Conservation (phyloP, 495 filamentous ascomycete species). For the Amorphotheca resinae region DNA sequence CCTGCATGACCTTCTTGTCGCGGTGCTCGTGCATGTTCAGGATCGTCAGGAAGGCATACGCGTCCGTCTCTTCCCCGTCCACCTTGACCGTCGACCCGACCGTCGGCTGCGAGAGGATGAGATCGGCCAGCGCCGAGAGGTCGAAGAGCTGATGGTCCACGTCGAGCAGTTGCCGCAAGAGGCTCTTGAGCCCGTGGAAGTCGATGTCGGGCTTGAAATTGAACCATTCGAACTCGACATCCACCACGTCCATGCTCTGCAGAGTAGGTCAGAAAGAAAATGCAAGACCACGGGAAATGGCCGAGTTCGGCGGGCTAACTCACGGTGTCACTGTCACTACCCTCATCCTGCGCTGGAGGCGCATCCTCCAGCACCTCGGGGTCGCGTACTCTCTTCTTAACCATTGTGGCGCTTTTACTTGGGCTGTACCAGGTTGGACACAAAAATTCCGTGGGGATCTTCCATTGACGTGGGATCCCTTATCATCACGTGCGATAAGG, state of each 20-base stretch:
- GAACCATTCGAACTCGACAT: conserved; percentile 98
- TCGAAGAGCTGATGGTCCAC: conserved; percentile 73
- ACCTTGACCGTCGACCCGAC: conserved; percentile 93
- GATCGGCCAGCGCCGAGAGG: conserved; percentile 70
- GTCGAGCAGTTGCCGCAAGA: conserved; percentile 91
- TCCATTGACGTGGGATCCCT: too few species aligned
- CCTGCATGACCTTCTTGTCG: conserved; percentile 55
- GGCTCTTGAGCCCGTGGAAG: conserved; percentile 86
- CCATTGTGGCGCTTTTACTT: conserved; percentile 23
- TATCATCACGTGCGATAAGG: neutral
- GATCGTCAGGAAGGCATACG: conserved; percentile 87
- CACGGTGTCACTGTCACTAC: conserved; percentile 33
- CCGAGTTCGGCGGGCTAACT: too few species aligned
- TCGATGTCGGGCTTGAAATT: conserved; percentile 83
- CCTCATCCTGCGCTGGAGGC: conserved; percentile 18
- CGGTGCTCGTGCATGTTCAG: conserved; percentile 74
- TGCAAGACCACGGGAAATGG: too few species aligned
- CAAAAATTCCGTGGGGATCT: too few species aligned
- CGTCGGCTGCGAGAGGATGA: conserved; percentile 78
- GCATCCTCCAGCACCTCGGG: conserved; percentile 30
- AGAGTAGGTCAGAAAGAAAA: conserved; percentile 18
- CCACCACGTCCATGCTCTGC: conserved; percentile 78
- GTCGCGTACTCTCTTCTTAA: conserved; percentile 35
- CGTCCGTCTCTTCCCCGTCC: conserved; percentile 85
- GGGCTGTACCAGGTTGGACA: neutral